phyloP scores from a whole-genome alignment of 305 asterid species.

The Fraxinus platypoda region DNA sequence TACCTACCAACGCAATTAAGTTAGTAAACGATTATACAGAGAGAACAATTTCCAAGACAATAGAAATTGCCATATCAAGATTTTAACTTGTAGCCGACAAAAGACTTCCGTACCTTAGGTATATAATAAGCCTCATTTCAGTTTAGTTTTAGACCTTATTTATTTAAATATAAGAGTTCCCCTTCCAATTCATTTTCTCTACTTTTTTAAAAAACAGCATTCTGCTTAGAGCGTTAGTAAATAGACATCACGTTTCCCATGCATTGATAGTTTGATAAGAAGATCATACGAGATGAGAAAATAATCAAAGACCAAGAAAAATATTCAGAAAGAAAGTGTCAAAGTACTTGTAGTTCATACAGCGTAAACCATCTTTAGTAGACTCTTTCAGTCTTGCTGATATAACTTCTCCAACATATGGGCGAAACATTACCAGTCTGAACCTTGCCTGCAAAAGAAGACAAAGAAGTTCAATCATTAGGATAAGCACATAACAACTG shows the following conservation, averaged over 20 bases:
- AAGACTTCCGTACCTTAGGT: background rate
- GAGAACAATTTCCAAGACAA: background rate
- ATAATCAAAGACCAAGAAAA: background rate
- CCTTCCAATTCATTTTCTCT: background rate
- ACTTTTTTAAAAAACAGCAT: background rate
- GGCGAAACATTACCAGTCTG: constrained; percentile 79
- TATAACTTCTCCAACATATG: constrained; percentile 81
- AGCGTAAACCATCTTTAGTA: constrained; percentile 56
- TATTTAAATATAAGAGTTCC: background rate
- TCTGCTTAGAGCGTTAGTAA: background rate
- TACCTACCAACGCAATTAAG: background rate
- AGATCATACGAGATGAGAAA: background rate
- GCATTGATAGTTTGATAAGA: background rate
- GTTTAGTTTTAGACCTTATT: background rate
- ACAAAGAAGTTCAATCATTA: background rate
- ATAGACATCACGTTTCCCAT: background rate
- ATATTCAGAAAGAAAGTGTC: background rate
- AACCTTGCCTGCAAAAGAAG: constrained; percentile 61
- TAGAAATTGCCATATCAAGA: background rate
- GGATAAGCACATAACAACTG: background rate
- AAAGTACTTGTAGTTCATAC: constrained; percentile 40
- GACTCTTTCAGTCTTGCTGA: constrained; percentile 70
- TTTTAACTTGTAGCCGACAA: background rate
- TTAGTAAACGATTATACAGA: background rate
- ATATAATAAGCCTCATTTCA: background rate